A percentile compares a stretch with the other conserved stretches of the same genome.
Conservation (phyloP, 2,329 filamentous ascomycete species). For the Monosporascus sp. region DNA sequence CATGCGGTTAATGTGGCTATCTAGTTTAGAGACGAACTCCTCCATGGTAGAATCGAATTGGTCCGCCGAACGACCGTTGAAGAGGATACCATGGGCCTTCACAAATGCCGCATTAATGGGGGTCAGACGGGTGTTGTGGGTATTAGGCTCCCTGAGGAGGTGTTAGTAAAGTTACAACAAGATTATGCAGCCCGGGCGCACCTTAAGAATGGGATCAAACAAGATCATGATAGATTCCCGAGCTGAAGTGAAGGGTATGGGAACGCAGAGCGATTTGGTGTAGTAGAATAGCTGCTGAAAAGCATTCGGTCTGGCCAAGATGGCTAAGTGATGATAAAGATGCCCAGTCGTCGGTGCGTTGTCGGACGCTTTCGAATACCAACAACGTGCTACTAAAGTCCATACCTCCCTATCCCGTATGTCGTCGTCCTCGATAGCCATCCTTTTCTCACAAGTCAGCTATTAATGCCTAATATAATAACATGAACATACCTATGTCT, state of each 20-base stretch:
- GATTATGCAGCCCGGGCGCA: background rate
- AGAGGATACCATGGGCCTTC: slow-evolving; percentile 59
- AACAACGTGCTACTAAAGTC: slow-evolving; percentile 55
- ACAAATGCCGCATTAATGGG: slow-evolving; percentile 59
- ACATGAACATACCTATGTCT: background rate
- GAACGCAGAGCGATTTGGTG: slow-evolving; percentile 49
- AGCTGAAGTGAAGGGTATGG: slow-evolving; percentile 60
- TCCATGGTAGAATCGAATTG: slow-evolving; percentile 38
- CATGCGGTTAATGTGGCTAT: slow-evolving; percentile 49
- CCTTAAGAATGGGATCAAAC: slow-evolving; percentile 52
- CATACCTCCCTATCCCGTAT: slow-evolving; percentile 52
- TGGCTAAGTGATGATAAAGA: slow-evolving; percentile 60
- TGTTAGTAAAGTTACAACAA: background rate
- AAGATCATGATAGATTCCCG: slow-evolving; percentile 65
- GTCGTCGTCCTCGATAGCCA: slow-evolving; percentile 56
- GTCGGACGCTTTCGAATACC: slow-evolving; percentile 60
- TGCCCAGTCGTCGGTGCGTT: slow-evolving; percentile 51
- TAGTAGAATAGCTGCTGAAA: slow-evolving; percentile 48
- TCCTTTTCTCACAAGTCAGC: slow-evolving; percentile 14
- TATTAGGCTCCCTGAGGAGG: slow-evolving; percentile 2
- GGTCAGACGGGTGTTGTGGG: slow-evolving; percentile 29
- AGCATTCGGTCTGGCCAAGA: slow-evolving; percentile 44
- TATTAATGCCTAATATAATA: background rate
- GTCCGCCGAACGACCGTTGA: slow-evolving; percentile 44
- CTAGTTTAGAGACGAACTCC: slow-evolving; percentile 49